Base-by-base conservation (phyloP, 2,329 filamentous ascomycete genomes). In the Penicillium frequentans region DNA sequence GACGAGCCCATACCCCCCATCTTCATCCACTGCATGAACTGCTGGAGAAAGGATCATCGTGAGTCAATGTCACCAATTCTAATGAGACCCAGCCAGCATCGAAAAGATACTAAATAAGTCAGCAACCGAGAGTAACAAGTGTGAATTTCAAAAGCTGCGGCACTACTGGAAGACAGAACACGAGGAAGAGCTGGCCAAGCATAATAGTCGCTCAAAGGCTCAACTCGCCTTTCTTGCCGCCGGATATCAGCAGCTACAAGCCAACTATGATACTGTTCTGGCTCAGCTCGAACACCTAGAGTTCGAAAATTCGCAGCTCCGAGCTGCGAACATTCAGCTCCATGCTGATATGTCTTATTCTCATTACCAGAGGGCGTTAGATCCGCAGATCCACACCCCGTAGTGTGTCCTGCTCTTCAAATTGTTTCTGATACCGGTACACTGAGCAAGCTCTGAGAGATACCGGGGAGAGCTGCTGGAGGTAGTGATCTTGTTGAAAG, bases 331-430 rank as follows among this genome's bases (percentile, higher is more conserved):
- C 16, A 37, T 16, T 9, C 33, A 37, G 33, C 33, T 37, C n/a
- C 33, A 37, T 8, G 16, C 33, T n/a, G 16, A 37, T 37, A n/a
- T 7, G 1, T 2, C 1, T 31, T 31, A 13, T 31, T 11, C 11
- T 13, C 29, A 2, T 31, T 11, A 13, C 11, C 29, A 3, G 10
- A 13, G 11, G 11, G 10, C 29, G 29, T 13, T 31, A 4, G 11
- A 31, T 31, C 11, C 29, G 29, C 61, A 42, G 26, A 26, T 26
- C 7, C 26, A 2, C 26, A 26, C 26, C 26, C 26, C 26, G 26
- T 26, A 26, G 60, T 60, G 26, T 58, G 55, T 61, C 13, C 8
- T 14, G 6, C 27, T 48, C 19, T 21, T 13, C 29, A 31, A 13
- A 5, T 31, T 13, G 4, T 13, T 31, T 14, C 5, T 13, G 5